Conservation (phyloP, 129 eudicot species). For the Smallanthus sonchifolius region DNA sequence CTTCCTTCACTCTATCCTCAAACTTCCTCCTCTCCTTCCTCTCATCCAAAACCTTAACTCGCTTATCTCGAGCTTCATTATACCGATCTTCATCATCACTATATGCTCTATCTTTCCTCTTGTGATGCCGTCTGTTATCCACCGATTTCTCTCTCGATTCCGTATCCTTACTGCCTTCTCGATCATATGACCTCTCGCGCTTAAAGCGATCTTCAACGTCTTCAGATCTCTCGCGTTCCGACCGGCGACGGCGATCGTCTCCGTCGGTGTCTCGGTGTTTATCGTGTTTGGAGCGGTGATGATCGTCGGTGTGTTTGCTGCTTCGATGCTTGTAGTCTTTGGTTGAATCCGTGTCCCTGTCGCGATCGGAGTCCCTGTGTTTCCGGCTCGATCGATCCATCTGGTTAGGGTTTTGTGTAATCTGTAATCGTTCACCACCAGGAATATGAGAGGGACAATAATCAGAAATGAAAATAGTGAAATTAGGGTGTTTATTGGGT, state of each 20-base stretch:
- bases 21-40: slow-evolving; percentile 51
- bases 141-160: slow-evolving; percentile 37
- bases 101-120: slow-evolving; percentile 64
- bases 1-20: slow-evolving; percentile 47
- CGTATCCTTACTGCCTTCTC: slow-evolving; percentile 43
- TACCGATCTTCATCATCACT: slow-evolving; percentile 57
- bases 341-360: slow-evolving; percentile 34
- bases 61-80: slow-evolving; percentile 44
- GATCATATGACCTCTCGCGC: slow-evolving; percentile 44
- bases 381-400: slow-evolving; percentile 55
- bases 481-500: not conserved
- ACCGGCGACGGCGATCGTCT: slow-evolving; percentile 36
- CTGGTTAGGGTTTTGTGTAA: slow-evolving; percentile 30
- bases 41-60: slow-evolving; percentile 70
- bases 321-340: slow-evolving; percentile 39
- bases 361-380: slow-evolving; percentile 47
- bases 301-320: slow-evolving; percentile 29
- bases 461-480: not conserved
- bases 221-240: slow-evolving; percentile 37
- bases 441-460: slow-evolving; percentile 6
- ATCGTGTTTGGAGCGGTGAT: slow-evolving; percentile 42
- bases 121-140: slow-evolving; percentile 34
- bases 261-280: slow-evolving; percentile 31
- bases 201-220: slow-evolving; percentile 33
- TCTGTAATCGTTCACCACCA: not conserved